Conservation (phyloP, 805 yeast species). For the Peterozyma xylosa region DNA sequence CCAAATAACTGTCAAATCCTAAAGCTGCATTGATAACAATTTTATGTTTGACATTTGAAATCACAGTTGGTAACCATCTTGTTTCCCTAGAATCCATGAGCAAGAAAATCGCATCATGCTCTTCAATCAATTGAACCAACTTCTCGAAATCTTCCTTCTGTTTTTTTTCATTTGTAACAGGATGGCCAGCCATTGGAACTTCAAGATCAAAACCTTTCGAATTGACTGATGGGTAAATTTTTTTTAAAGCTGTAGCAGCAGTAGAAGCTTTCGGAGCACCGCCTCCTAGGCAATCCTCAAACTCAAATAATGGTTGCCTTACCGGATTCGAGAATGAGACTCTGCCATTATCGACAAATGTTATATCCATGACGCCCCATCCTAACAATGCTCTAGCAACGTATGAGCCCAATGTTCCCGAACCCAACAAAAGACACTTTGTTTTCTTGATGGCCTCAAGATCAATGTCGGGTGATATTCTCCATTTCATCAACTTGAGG, state of each 20-base stretch:
- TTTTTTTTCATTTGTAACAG: conserved; percentile 47
- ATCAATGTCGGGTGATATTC: conserved; percentile 78
- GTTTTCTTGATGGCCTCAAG: conserved; percentile 54
- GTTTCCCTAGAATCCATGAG: conserved; percentile 94
- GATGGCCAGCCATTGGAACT: conserved; percentile 96
- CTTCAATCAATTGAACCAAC: conserved; percentile 44
- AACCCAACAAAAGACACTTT: conserved; percentile 76
- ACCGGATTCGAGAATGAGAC: conserved; percentile 95
- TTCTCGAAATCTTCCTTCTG: conserved; percentile 45
- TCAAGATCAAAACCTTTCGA: conserved; percentile 58
- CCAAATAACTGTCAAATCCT: conserved; percentile 90
- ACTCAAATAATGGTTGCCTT: conserved; percentile 79
- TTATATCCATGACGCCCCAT: conserved; percentile 87
- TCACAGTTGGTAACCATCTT: conserved; percentile 93
- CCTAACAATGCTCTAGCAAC: conserved; percentile 81
- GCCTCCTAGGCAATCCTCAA: conserved; percentile 71
- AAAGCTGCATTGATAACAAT: conserved; percentile 86
- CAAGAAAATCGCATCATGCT: conserved; percentile 72
- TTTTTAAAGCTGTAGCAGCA: conserved; percentile 68
- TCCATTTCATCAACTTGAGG: conserved; percentile 92
- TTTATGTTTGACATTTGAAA: conserved; percentile 61
- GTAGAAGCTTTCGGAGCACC: conserved; percentile 70
- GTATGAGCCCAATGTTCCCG: conserved; percentile 94
- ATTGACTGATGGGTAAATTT: conserved; percentile 72
- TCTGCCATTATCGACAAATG: conserved; percentile 84